Percentiles rank a stretch among this genome's conserved stretches.
Conservation (phyloP, 441 rosid species). For the Populus hybrid region DNA sequence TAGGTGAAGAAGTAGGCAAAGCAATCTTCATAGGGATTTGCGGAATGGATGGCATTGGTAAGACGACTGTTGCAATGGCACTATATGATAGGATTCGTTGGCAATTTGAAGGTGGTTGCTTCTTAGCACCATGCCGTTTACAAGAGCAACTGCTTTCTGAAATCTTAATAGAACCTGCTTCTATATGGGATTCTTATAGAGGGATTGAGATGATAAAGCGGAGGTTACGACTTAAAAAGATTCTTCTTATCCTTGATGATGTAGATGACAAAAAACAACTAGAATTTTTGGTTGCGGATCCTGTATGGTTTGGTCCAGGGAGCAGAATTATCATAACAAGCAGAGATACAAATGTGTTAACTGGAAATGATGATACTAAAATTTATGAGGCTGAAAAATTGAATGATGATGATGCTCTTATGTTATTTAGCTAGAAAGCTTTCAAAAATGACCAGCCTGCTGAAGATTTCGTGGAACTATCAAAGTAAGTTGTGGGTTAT, state of each 20-base stretch:
- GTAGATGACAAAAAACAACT: too few relatives aligned
- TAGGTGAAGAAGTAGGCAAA: conserved; percentile 8
- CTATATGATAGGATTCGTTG: neutral
- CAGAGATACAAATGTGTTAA: neutral
- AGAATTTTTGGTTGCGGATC: too few relatives aligned
- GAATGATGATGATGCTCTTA: conserved; percentile 4
- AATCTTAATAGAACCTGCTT: neutral
- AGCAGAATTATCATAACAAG: neutral
- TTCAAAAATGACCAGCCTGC: too few relatives aligned
- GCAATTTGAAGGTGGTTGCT: conserved; percentile 1
- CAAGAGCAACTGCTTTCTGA: conserved; percentile 11
- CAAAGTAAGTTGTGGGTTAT: too few relatives aligned
- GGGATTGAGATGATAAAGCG: neutral
- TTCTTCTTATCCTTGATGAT: too few relatives aligned
- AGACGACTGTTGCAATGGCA: conserved; percentile 9
- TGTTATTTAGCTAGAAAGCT: neutral
- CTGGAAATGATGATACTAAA: neutral
- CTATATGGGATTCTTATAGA: neutral
- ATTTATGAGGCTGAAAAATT: neutral
- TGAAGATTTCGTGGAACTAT: too few relatives aligned
- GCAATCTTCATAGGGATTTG: conserved; percentile 3
- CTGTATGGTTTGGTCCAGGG: too few relatives aligned
- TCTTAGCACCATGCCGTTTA: neutral
- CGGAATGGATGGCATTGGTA: conserved; percentile 20
- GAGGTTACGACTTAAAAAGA: neutral